Evolutionary conservation across 345 rosid genomes (phyloP), one percentile per base, ranked within the genome.

Genomic region (Murraya koenigii): DNA sequence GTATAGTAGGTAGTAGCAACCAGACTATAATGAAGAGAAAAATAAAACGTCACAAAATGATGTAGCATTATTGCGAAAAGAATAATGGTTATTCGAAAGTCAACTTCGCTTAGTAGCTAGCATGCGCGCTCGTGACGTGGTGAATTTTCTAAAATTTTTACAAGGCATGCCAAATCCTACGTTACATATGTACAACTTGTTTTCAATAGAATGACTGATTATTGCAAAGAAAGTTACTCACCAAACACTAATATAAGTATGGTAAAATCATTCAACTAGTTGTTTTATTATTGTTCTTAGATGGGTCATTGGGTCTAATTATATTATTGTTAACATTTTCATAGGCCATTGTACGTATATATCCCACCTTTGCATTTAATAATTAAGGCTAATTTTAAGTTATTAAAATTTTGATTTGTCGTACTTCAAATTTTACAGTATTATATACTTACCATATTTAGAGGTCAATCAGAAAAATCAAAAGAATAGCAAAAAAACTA

Each of bases 21-120:
- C 5, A 52, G 9, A 8, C 55, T 62, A 70, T 71, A 32, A 30
- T 8, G 61, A 35, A 71, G 23, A 55, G 35, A 13, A 15, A 30
- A 30, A 2, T 23, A 15, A 17, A 70, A 70, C 17, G 23, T 17
- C 8, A 8, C 23, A 39, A 36, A 36, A 52, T 10, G 54, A 39
- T 38, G 19, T 4, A 33, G 15, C 23, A n/a, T n/a, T 38, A 66
- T 30, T 4, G 8, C 28, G 38, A 25, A 66, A 66, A 35, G 15
- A 13, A 22, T 13, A 44, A 3, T 44, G 49, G 49, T 13, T 44
- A 44, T 9, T 41, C 7, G 7, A 22, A 47, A 17, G 47, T 75
- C 71, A 75, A 75, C 49, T 75, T 64, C 33, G 52, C n/a, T 32
- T 7, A 55, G 55, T 28, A 38, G 22, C 56, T 30, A 52, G 71